Conservation (phyloP, 2,329 filamentous ascomycete genomes). For the Neofusicoccum sp. region DNA sequence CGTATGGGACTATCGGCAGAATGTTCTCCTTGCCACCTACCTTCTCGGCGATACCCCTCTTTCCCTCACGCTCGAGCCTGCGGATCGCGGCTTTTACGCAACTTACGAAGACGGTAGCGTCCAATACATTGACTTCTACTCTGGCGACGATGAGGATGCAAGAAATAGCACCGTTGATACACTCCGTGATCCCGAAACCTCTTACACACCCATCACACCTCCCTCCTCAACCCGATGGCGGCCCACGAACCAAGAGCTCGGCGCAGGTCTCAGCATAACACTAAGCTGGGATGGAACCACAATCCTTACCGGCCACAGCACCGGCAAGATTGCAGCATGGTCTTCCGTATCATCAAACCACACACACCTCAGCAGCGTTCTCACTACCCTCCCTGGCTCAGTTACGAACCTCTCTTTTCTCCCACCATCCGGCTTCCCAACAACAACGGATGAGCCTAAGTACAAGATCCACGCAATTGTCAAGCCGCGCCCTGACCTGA, state of each 20-base stretch:
- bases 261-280: conserved; percentile 65
- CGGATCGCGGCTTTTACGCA: conserved; percentile 76
- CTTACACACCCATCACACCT: conserved; percentile 42
- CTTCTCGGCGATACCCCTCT: conserved; percentile 72
- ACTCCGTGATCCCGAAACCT: conserved; percentile 50
- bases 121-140: conserved; percentile 74
- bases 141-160: conserved; percentile 34
- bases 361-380: conserved; percentile 65
- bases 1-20: conserved; percentile 87
- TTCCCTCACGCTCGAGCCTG: conserved; percentile 75
- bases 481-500: conserved; percentile 71
- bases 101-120: conserved; percentile 78
- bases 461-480: conserved; percentile 62
- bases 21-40: conserved; percentile 74
- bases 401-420: conserved; percentile 80
- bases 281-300: conserved; percentile 80
- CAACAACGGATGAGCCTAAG: conserved; percentile 30
- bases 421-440: conserved; percentile 54
- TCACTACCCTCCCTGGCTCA: conserved; percentile 67
- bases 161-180: conserved; percentile 39
- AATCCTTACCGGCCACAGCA: conserved; percentile 76
- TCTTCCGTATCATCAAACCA: conserved; percentile 41
- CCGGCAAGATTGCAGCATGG: conserved; percentile 78
- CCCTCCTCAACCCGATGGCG: conserved; percentile 34
- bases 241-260: conserved; percentile 61